A percentile compares a stretch with the other conserved stretches of the same genome.
These are phyloP conservation scores for Plantago major DNA, from an alignment of 257 asterid species.

Conservation along the genomic window DNA sequence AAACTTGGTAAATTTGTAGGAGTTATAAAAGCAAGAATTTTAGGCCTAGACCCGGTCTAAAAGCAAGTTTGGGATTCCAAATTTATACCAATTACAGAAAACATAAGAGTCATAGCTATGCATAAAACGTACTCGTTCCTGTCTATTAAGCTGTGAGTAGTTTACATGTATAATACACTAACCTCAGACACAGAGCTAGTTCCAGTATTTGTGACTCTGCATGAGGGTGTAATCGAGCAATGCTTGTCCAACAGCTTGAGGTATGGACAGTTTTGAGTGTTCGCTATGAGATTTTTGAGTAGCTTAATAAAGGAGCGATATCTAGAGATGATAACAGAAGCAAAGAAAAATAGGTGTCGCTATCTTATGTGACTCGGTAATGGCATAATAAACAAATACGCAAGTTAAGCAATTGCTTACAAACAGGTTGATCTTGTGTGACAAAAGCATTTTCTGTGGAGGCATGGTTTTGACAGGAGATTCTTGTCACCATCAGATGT, in stretches of 20 bases:
- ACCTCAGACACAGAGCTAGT: constrained; percentile 40
- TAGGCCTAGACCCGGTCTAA: too few species aligned
- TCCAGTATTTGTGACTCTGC: constrained; percentile 23
- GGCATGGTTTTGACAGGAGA: constrained; percentile 31
- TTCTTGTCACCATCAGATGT: constrained; percentile 27
- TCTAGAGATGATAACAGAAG: constrained; percentile 37
- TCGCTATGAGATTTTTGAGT: constrained; percentile 59
- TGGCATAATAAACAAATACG: constrained; percentile 4
- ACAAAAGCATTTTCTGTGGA: constrained; percentile 31
- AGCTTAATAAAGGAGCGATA: constrained; percentile 58
- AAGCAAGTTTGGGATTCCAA: too few species aligned
- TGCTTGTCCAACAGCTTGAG: constrained; percentile 73
- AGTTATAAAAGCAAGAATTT: too few species aligned
- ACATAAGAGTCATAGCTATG: too few species aligned
- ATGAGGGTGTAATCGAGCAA: constrained; percentile 44
- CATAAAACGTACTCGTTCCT: too few species aligned
- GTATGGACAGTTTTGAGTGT: constrained; percentile 47
- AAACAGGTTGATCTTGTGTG: constrained; percentile 48
- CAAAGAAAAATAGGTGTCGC: neutral
- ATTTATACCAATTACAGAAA: too few species aligned
- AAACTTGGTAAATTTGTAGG: too few species aligned
- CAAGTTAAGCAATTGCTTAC: constrained; percentile 43
- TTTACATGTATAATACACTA: constrained; percentile 13
- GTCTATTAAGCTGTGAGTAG: neutral
- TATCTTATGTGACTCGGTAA: constrained; percentile 3